phyloP scores from a whole-genome alignment of 192 early-diverging fungal genomes.

The Podila clonocystis region DNA sequence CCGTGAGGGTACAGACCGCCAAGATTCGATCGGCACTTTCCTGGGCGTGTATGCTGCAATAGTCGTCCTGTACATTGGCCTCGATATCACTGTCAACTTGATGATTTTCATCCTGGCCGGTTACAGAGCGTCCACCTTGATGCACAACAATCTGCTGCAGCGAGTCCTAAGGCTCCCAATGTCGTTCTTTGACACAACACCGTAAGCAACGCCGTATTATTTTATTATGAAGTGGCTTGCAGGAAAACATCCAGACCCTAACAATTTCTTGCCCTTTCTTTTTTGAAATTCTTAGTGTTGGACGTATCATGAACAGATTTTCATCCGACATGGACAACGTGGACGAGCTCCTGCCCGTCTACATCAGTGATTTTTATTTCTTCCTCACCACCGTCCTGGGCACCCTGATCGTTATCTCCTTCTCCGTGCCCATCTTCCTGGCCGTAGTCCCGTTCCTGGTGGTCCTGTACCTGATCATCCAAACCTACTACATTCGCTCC shows the following conservation, averaged over 20 bases:
- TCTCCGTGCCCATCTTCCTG: slow-evolving; percentile 75
- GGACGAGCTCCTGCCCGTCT: slow-evolving; percentile 68
- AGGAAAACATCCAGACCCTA: background rate
- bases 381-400: slow-evolving; percentile 65
- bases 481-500: slow-evolving; percentile 73
- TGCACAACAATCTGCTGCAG: slow-evolving; percentile 70
- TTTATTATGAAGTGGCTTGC: background rate
- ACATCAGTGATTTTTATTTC: slow-evolving; percentile 51
- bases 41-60: slow-evolving; percentile 28
- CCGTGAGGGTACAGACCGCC: background rate
- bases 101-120: slow-evolving; percentile 16
- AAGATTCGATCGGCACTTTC: slow-evolving; percentile 10
- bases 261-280: background rate
- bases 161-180: slow-evolving; percentile 68
- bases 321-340: slow-evolving; percentile 85
- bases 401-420: slow-evolving; percentile 60
- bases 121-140: slow-evolving; percentile 49
- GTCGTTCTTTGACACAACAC: slow-evolving; percentile 32
- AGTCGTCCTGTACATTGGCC: slow-evolving; percentile 12
- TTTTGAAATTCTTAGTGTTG: background rate
- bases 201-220: background rate
- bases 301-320: slow-evolving; percentile 78
- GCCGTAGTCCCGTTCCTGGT: slow-evolving; percentile 63
- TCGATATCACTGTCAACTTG: slow-evolving; percentile 21
- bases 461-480: slow-evolving; percentile 64